Evolutionary conservation across 2,329 filamentous ascomycete genomes (phyloP), one percentile per base, ranked within the genome.

Genomic region (Colletotrichum sp.): DNA sequence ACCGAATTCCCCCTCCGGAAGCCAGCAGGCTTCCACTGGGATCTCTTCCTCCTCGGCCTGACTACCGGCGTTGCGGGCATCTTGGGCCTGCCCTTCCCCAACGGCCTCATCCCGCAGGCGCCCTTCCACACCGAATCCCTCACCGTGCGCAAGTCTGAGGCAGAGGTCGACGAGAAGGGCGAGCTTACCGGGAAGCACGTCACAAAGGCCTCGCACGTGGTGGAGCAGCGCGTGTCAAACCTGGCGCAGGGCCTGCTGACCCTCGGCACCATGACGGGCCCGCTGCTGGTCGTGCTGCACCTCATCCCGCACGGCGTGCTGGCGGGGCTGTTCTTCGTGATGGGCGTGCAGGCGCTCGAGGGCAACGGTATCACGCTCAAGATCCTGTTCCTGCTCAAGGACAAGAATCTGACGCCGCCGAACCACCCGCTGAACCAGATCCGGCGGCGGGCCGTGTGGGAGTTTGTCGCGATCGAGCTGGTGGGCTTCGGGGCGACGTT

Each of bases 11-110:
- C 95, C 2, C 91, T 96, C 13, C 90, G 91, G 27, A 96, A 96
- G 81, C 95, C 95, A 5, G 94, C 95, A 61, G 95, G 95, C 16
- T 96, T 96, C 81, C 95, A 96, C 85, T 96, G 95, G 95, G 95
- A 96, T 80, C 84, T 96, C 52, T 96, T 96, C 85, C 91, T 96
- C 34, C 91, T 96, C 1, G 95, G 95, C 6, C 86, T 95, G 32
- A 96, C 94, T 2, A 96, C 95, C 0, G 94, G 93, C 66, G 85
- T 96, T 2, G 93, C 94, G 5, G 95, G 95, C 13, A 88, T 96
- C 30, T 88, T 96, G 16, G 95, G 95, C 19, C 89, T 96, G 13
- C 95, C 95, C 2, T 95, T 95, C 79, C 95, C 95, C 68, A 96
- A 96, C 82, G 95, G 95, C 36, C 91, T 96, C 32, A 96, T 96